Conservation (phyloP, 495 filamentous ascomycete species). For the Penicillium waksmanii region DNA sequence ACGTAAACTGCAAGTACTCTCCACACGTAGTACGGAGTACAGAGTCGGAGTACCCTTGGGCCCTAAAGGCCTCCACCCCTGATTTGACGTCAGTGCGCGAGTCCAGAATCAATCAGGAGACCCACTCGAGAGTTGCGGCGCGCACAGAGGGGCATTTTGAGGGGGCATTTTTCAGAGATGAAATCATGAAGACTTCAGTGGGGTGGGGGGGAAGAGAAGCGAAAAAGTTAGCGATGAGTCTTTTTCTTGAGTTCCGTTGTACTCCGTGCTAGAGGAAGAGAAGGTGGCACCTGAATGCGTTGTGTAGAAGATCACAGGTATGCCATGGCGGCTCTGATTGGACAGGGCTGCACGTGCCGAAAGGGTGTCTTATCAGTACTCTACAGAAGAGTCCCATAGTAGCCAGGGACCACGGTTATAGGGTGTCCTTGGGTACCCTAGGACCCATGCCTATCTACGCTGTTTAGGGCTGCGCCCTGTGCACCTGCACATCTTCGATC, state of each 20-base stretch:
- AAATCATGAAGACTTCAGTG: slow-evolving; percentile 2
- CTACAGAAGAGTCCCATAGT: not conserved
- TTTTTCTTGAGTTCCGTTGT: not conserved
- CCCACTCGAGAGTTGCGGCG: slow-evolving; percentile 1
- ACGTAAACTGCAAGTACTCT: too few relatives aligned
- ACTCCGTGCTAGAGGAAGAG: not conserved
- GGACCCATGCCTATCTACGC: not conserved
- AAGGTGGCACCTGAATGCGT: not conserved
- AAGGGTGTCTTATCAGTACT: slow-evolving; percentile 23
- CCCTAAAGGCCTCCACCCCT: not conserved
- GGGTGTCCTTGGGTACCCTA: not conserved
- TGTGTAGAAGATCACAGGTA: not conserved
- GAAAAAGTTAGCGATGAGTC: slow-evolving; percentile 12
- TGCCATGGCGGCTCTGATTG: not conserved
- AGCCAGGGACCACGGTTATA: not conserved
- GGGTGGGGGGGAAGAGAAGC: not conserved
- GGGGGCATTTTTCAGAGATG: not conserved
- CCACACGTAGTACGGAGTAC: not conserved
- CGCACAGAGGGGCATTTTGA: not conserved
- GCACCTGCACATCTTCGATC: slow-evolving; percentile 1
- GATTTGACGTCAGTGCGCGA: slow-evolving; percentile 19
- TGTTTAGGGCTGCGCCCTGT: slow-evolving; percentile 6
- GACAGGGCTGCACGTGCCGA: slow-evolving; percentile 16
- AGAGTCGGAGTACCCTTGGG: not conserved
- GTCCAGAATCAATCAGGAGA: slow-evolving; percentile 13